These are phyloP conservation scores for Cladochytrium replicatum DNA, from an alignment of 192 early-diverging fungal genomes.

Conservation along the genomic window DNA sequence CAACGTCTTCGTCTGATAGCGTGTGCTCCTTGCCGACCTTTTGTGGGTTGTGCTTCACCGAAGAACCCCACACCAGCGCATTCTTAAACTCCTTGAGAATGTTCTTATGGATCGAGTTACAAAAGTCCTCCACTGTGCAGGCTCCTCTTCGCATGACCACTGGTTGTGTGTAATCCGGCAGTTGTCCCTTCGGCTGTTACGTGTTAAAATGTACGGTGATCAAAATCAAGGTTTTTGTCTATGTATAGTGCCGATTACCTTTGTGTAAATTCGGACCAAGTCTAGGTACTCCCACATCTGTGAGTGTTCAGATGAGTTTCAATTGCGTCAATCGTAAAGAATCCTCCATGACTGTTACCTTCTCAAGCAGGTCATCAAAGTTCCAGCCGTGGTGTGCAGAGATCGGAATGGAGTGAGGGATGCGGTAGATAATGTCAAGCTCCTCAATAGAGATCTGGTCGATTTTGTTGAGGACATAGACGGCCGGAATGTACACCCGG, in stretches of 20 bases:
- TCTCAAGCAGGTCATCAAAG: constrained; percentile 92
- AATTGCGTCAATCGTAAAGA: background rate
- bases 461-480: constrained; percentile 99
- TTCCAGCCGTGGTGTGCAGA: constrained; percentile 68
- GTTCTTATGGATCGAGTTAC: constrained; percentile 91
- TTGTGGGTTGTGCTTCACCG: constrained; percentile 94
- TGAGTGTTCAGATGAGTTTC: background rate
- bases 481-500: constrained; percentile 88
- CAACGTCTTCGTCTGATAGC: constrained; percentile 92
- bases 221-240: background rate
- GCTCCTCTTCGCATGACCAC: constrained; percentile 74
- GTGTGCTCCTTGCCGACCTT: constrained; percentile 94
- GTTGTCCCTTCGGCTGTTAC: constrained; percentile 86
- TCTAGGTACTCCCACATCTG: constrained; percentile 61
- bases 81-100: constrained; percentile 87
- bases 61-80: constrained; percentile 90
- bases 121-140: constrained; percentile 77
- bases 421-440: constrained; percentile 91
- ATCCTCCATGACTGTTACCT: constrained; percentile 4
- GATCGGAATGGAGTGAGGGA: constrained; percentile 81
- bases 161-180: constrained; percentile 90
- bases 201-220: constrained; percentile 23
- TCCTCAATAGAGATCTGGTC: constrained; percentile 95
- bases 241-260: constrained; percentile 14
- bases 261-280: constrained; percentile 69